Percentiles rank a stretch among this genome's conserved stretches.
phyloP scores from a whole-genome alignment of 768 basidiomycete species.

The Suillus decipiens region DNA sequence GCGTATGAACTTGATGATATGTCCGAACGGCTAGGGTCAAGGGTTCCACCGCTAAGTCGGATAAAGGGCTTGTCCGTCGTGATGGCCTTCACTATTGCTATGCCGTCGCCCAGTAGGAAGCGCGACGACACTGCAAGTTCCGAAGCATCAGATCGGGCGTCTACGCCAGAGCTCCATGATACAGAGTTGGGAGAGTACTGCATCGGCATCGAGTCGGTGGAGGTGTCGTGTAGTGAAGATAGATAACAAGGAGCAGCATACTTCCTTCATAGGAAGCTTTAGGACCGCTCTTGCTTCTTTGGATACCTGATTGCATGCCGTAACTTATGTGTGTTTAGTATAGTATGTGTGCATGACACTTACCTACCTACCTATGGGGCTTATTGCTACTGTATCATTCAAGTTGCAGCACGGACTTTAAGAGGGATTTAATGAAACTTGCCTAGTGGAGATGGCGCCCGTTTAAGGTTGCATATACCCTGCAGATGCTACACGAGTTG shows the following conservation, averaged over 20 bases:
- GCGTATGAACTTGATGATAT: not conserved
- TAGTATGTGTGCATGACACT: not conserved
- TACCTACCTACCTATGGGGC: not conserved
- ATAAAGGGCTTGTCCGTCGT: slow-evolving; percentile 28
- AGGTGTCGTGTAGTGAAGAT: slow-evolving; percentile 20
- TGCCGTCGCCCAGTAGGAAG: slow-evolving; percentile 34
- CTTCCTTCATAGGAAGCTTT: not conserved
- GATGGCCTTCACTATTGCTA: slow-evolving; percentile 42
- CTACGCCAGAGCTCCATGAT: slow-evolving; percentile 16
- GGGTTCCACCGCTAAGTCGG: slow-evolving; percentile 8
- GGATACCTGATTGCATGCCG: not conserved
- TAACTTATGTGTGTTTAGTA: not conserved
- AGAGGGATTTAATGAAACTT: not conserved
- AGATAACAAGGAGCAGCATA: slow-evolving; percentile 3
- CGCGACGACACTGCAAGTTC: not conserved
- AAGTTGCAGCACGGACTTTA: not conserved
- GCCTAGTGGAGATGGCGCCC: not conserved
- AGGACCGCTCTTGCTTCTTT: not conserved
- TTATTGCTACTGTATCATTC: not conserved
- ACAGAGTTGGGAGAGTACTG: slow-evolving; percentile 37
- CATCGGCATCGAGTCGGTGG: slow-evolving; percentile 28
- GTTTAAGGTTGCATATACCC: slow-evolving; percentile 3
- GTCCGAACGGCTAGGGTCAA: not conserved
- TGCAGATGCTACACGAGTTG: not conserved
- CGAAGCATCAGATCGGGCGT: not conserved